These are phyloP conservation scores for Verbena officinalis DNA, from an alignment of 257 asterid species.

Conservation along the genomic window DNA sequence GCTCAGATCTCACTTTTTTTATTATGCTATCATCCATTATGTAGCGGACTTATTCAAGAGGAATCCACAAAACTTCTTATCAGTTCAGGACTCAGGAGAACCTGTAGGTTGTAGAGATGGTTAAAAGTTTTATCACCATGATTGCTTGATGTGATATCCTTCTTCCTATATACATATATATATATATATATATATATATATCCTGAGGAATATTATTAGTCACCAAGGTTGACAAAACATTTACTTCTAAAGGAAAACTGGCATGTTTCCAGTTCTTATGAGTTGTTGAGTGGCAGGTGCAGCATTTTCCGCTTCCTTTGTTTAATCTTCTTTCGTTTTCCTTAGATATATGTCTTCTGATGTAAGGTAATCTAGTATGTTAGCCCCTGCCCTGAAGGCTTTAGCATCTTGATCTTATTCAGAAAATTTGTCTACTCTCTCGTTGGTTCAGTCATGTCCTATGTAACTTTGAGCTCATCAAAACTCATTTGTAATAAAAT, in stretches of 20 bases:
- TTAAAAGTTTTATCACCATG: not conserved
- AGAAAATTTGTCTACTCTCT: not conserved
- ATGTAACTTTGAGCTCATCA: not conserved
- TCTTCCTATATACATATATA: not conserved
- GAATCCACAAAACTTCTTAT: not conserved
- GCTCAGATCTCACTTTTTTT: not conserved
- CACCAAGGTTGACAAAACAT: not conserved
- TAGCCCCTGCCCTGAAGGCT: slow-evolving; percentile 1
- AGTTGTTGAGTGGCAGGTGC: not conserved
- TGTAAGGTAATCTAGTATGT: not conserved
- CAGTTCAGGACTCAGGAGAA: not conserved
- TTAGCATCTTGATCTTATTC: slow-evolving; percentile 3
- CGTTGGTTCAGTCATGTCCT: not conserved
- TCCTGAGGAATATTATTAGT: not conserved
- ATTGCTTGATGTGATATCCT: not conserved
- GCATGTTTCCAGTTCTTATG: slow-evolving; percentile 3
- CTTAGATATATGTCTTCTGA: not conserved
- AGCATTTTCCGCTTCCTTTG: slow-evolving; percentile 2
- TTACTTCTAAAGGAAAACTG: not conserved
- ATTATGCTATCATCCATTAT: not conserved
- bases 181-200: too few relatives aligned
- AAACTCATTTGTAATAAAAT: not conserved
- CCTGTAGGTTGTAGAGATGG: not conserved
- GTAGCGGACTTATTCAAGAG: not conserved
- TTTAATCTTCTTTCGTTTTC: not conserved